These are phyloP conservation scores for Cajanus cajan DNA, from an alignment of 306 rosid species.

Conservation along the genomic window DNA sequence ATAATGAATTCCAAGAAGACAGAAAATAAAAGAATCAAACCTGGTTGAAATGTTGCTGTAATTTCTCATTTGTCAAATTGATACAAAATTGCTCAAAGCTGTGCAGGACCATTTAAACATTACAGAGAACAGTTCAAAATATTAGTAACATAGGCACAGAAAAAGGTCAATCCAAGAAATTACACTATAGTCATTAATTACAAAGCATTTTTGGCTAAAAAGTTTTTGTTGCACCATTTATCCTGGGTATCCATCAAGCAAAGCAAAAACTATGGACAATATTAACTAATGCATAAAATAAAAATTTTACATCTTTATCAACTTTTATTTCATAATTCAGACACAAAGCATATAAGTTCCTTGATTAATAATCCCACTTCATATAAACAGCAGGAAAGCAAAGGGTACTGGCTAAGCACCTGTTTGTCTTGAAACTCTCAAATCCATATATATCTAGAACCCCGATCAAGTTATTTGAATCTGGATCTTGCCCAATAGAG, in stretches of 20 bases:
- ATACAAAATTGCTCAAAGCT: slow-evolving; percentile 99
- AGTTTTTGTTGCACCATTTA: not conserved
- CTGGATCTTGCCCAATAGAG: slow-evolving; percentile 92
- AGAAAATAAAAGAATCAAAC: slow-evolving; percentile 40
- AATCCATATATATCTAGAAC: slow-evolving; percentile 98
- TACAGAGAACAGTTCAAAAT: not conserved
- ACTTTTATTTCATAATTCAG: slow-evolving; percentile 22
- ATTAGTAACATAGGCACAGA: slow-evolving; percentile 1
- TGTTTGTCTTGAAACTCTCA: slow-evolving; percentile 99
- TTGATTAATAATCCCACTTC: not conserved
- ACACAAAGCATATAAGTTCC: not conserved
- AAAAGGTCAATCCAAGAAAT: not conserved
- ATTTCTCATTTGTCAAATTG: slow-evolving; percentile 96
- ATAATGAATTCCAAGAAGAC: slow-evolving; percentile 25
- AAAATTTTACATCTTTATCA: not conserved
- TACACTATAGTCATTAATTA: not conserved
- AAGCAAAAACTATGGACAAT: not conserved
- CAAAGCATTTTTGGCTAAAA: not conserved
- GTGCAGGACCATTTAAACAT: slow-evolving; percentile 35
- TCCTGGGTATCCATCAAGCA: not conserved
- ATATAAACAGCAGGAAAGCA: slow-evolving; percentile 40
- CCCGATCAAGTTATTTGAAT: slow-evolving; percentile 78
- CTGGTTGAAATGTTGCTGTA: slow-evolving; percentile 99
- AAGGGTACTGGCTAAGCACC: slow-evolving; percentile 80
- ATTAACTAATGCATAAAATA: not conserved